A percentile compares a stretch with the other conserved stretches of the same genome.
Evolutionary conservation across 2,329 filamentous ascomycete genomes (phyloP).

Genomic region (Eutypella sp.): DNA sequence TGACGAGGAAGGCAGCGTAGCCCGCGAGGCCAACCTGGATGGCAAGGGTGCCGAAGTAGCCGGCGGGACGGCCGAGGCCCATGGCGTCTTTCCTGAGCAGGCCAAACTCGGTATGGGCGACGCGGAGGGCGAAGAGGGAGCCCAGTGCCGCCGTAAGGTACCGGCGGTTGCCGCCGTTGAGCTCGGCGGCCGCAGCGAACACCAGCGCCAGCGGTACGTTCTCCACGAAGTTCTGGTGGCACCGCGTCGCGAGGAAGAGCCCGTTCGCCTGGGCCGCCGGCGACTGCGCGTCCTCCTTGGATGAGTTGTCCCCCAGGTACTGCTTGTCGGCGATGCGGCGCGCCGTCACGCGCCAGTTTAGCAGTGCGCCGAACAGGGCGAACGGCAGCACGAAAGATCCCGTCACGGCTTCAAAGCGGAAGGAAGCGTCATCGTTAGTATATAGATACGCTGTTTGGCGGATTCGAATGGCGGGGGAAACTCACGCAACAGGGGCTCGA

Average conservation of each 20-base stretch:
- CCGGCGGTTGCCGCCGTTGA: slow-evolving; percentile 26
- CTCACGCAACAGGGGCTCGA: slow-evolving; percentile 17
- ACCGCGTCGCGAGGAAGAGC: slow-evolving; percentile 21
- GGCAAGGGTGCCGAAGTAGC: slow-evolving; percentile 24
- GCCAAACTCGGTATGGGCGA: slow-evolving; percentile 25
- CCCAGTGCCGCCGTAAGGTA: slow-evolving; percentile 17
- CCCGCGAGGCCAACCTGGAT: slow-evolving; percentile 20
- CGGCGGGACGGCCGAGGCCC: slow-evolving; percentile 22
- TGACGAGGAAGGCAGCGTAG: slow-evolving; percentile 24
- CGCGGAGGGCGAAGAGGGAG: slow-evolving; percentile 21
- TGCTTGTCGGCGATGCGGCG: slow-evolving; percentile 20
- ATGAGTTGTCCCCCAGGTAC: slow-evolving; percentile 24
- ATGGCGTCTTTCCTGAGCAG: slow-evolving; percentile 15
- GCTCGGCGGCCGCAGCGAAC: slow-evolving; percentile 25
- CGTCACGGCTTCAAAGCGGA: slow-evolving; percentile 20
- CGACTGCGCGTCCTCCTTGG: slow-evolving; percentile 8
- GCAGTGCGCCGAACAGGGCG: slow-evolving; percentile 25
- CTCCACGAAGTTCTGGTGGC: slow-evolving; percentile 27
- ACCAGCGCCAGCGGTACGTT: slow-evolving; percentile 27
- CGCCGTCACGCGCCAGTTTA: slow-evolving; percentile 22
- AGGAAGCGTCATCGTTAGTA: neutral
- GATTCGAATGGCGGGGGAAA: neutral
- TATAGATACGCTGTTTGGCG: neutral
- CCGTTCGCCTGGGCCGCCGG: slow-evolving; percentile 11
- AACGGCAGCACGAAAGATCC: slow-evolving; percentile 27